phyloP scores from a whole-genome alignment of 768 basidiomycete genomes.

The Cystofilobasidium ferigula region DNA sequence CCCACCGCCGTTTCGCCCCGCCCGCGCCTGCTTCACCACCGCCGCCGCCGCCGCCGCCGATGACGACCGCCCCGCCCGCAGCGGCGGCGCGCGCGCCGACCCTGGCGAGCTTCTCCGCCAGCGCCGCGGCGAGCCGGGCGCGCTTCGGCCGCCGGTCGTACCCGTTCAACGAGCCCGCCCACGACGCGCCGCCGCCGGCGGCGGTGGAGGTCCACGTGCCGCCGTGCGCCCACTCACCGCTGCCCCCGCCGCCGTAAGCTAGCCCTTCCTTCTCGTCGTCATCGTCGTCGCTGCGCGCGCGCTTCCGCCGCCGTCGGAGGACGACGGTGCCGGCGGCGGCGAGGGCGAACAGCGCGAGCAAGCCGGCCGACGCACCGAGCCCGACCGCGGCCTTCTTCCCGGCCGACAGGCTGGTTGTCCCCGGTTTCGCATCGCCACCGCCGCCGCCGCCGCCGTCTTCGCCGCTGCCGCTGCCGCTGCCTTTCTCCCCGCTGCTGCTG shows the following conservation, averaged over 20 bases:
- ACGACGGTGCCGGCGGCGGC: background rate
- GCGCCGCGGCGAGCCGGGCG: background rate
- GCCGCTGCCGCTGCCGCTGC: background rate
- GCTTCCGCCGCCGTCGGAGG: constrained; percentile 7
- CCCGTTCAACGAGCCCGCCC: background rate
- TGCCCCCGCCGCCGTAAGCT: background rate
- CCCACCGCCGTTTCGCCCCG: background rate
- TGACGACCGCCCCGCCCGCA: background rate
- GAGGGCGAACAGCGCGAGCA: constrained; percentile 9
- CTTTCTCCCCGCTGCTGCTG: too few species aligned
- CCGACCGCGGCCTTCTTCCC: constrained; percentile 6
- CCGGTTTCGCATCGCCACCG: background rate
- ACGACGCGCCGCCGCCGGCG: background rate
- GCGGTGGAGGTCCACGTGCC: background rate
- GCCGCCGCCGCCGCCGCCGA: background rate
- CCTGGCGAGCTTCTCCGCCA: constrained; percentile 1
- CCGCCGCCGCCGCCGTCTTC: background rate
- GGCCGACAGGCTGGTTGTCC: background rate
- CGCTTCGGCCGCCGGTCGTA: background rate
- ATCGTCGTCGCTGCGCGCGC: background rate
- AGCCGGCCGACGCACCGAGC: constrained; percentile 6
- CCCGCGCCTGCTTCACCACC: background rate
- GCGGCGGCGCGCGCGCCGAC: background rate
- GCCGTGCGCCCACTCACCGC: background rate
- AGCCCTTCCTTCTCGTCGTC: constrained; percentile 6